These are phyloP conservation scores for Diplosphaera chodatii DNA, from an alignment of 139 green algal genomes.

Conservation along the genomic window DNA sequence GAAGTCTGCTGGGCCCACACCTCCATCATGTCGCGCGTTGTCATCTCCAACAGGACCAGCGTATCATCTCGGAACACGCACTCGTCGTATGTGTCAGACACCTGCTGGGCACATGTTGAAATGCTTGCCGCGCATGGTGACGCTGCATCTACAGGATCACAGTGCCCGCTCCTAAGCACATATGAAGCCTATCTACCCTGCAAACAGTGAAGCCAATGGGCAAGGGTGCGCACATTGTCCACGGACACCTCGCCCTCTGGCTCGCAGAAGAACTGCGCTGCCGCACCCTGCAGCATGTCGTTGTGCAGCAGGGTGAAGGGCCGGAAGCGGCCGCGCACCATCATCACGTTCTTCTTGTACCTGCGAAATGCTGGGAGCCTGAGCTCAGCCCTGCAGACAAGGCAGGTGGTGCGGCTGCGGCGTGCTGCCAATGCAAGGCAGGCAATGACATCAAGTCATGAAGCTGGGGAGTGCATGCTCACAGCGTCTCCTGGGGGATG, in stretches of 20 bases:
- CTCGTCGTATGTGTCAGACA: constrained; percentile 14
- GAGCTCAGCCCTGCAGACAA: no score
- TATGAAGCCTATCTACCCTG: no score
- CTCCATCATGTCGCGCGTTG: constrained; percentile 46
- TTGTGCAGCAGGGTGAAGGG: constrained; percentile 50
- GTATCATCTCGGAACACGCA: constrained; percentile 46
- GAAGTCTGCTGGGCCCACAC: not conserved
- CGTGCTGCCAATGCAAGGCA: no score
- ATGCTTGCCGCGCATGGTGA: no score
- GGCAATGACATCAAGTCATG: no score
- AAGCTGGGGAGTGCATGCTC: not conserved
- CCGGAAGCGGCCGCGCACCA: constrained; percentile 39
- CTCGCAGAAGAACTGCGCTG: constrained; percentile 28
- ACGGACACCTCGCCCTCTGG: not conserved
- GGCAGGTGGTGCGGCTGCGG: no score
- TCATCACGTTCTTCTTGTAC: constrained; percentile 46
- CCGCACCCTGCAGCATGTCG: constrained; percentile 40
- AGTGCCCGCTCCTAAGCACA: no score
- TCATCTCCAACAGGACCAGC: constrained; percentile 43
- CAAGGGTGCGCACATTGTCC: no score
- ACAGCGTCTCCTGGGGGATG: constrained; percentile 25
- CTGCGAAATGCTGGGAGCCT: not conserved
- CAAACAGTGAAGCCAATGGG: no score
- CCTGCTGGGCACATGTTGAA: not conserved
- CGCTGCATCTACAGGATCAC: no score